Percentiles rank a stretch among this genome's conserved stretches.
Evolutionary conservation across 345 rosid genomes (phyloP).

Genomic region (Dipteronia dyeriana): DNA sequence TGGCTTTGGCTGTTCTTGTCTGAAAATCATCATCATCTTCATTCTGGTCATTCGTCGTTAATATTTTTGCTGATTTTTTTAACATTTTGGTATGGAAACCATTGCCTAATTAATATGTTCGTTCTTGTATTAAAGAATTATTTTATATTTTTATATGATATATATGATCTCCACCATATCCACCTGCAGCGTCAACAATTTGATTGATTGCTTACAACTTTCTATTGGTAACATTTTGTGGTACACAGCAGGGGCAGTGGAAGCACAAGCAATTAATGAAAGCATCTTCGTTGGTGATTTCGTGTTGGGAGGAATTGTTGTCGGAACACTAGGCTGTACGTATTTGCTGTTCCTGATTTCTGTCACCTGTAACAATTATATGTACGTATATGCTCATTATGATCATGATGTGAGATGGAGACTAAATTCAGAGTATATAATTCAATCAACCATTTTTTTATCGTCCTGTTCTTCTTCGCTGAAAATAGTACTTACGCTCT

Average conservation of each 20-base stretch:
- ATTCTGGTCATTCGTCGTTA: background rate
- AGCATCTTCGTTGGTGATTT: slow-evolving; percentile 50
- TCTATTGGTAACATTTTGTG: background rate
- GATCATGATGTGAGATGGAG: background rate
- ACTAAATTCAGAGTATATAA: background rate
- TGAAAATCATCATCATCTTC: background rate
- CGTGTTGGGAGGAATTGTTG: slow-evolving; percentile 47
- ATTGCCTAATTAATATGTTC: background rate
- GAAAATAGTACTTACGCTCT: background rate
- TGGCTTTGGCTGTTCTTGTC: background rate
- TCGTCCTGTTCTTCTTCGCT: no score
- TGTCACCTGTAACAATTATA: no score
- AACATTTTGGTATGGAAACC: background rate
- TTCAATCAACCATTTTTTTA: background rate
- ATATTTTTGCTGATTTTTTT: background rate
- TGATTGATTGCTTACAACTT: no score
- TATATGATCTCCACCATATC: no score
- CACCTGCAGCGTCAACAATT: background rate
- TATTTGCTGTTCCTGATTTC: slow-evolving; percentile 28
- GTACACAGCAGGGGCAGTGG: slow-evolving; percentile 31
- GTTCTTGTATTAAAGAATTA: background rate
- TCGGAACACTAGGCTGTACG: slow-evolving; percentile 42
- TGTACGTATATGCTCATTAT: no score
- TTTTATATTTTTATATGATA: no score
- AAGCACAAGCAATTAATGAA: slow-evolving; percentile 34